Conservation (phyloP, 495 filamentous ascomycete genomes). For the Daldinia decipiens region DNA sequence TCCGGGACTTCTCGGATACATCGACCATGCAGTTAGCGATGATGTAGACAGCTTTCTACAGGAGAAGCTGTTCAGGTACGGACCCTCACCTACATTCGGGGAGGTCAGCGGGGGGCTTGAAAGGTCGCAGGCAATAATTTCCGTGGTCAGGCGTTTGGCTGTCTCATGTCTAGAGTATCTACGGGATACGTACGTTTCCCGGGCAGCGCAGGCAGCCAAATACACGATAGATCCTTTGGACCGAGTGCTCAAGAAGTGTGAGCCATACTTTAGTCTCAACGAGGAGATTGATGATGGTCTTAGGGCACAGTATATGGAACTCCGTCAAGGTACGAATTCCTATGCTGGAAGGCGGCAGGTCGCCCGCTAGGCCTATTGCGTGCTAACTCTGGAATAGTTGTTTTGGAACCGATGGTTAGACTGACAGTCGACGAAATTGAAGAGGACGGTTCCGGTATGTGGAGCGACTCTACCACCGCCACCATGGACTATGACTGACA, state of each 20-base stretch:
- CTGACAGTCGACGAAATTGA: conserved; percentile 63
- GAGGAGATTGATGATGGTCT: conserved; percentile 52
- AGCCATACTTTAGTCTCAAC: conserved; percentile 52
- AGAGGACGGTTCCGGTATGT: conserved; percentile 67
- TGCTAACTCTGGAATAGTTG: conserved; percentile 49
- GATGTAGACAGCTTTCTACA: conserved; percentile 66
- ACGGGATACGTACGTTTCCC: conserved; percentile 55
- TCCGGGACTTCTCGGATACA: conserved; percentile 73
- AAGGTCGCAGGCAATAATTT: conserved; percentile 44
- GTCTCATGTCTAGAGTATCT: conserved; percentile 59
- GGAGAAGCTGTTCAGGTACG: conserved; percentile 64
- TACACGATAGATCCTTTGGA: conserved; percentile 54
- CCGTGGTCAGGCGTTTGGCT: conserved; percentile 53
- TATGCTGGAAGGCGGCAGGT: not conserved
- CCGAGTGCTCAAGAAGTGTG: conserved; percentile 56
- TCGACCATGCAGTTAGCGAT: conserved; percentile 63
- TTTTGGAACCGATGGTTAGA: conserved; percentile 53
- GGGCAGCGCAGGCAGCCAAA: conserved; percentile 53
- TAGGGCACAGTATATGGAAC: conserved; percentile 50
- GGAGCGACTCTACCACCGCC: conserved; percentile 54
- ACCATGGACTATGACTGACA: conserved; percentile 54
- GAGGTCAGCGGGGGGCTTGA: conserved; percentile 41
- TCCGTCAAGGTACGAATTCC: conserved; percentile 54
- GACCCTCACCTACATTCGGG: conserved; percentile 44
- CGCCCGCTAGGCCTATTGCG: not conserved